A percentile compares a stretch with the other conserved stretches of the same genome.
Evolutionary conservation across 176 grass and related monocot genomes (phyloP).

Genomic region (Juncus effusus): DNA sequence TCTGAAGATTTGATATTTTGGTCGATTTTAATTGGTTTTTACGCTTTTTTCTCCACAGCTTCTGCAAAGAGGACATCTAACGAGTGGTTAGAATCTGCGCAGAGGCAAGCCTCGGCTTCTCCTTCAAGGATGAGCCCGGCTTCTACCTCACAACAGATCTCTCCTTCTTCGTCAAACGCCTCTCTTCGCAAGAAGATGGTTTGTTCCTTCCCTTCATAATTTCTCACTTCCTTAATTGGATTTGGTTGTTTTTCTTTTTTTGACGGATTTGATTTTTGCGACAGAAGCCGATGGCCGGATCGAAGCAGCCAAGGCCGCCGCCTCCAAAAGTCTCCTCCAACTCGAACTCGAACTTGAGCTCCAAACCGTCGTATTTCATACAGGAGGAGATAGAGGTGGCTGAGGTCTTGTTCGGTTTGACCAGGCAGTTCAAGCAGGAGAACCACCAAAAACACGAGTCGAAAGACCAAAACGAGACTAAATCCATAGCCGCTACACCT

Average conservation of each 20-base stretch:
- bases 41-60: constrained; percentile 32
- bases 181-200: constrained; percentile 82
- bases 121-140: constrained; percentile 43
- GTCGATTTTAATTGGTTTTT: not conserved
- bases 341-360: constrained; percentile 20
- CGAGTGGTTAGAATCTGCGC: constrained; percentile 55
- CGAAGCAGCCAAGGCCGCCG: constrained; percentile 30
- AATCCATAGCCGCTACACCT: constrained; percentile 69
- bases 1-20: not conserved
- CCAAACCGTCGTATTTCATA: constrained; percentile 56
- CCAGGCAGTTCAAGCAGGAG: constrained; percentile 71
- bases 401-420: constrained; percentile 90
- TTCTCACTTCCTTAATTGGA: constrained; percentile 2
- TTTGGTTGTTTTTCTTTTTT: constrained; percentile 12
- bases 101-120: constrained; percentile 37
- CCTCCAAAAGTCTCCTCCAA: constrained; percentile 40
- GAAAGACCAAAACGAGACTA: constrained; percentile 49
- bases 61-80: constrained; percentile 68
- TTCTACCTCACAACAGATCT: constrained; percentile 70
- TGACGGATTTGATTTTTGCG: not conserved
- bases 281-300: constrained; percentile 56
- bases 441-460: constrained; percentile 53
- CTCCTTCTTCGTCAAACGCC: constrained; percentile 55
- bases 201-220: not conserved
- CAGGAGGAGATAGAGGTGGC: constrained; percentile 99